A percentile compares a stretch with the other conserved stretches of the same genome.
These are phyloP conservation scores for Grosmannia clavigera DNA, from an alignment of 2,329 filamentous ascomycete species.

Conservation along the genomic window DNA sequence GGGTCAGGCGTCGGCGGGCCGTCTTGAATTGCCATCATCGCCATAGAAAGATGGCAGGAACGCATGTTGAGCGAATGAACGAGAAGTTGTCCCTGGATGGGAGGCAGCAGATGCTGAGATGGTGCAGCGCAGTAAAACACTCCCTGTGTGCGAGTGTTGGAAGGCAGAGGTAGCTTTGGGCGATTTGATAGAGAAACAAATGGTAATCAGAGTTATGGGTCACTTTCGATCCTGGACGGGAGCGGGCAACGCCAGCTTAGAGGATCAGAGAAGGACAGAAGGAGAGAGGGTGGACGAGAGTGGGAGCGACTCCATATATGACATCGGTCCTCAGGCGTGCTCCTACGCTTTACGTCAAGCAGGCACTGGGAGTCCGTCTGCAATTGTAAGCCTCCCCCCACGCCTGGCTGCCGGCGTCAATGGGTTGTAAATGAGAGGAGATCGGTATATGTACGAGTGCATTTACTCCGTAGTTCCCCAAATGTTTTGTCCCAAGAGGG, in stretches of 20 bases:
- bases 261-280: neutral
- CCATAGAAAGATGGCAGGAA: neutral
- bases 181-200: no score
- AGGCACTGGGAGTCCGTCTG: neutral
- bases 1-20: conserved; percentile 7
- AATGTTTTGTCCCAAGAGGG: neutral
- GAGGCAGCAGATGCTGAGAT: neutral
- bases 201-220: neutral
- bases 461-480: neutral
- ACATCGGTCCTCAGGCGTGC: neutral
- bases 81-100: neutral
- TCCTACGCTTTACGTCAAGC: neutral
- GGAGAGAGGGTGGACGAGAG: neutral
- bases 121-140: neutral
- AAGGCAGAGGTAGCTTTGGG: no score
- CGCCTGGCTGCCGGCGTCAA: neutral
- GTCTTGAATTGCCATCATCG: neutral
- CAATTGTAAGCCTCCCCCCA: neutral
- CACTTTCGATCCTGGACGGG: neutral
- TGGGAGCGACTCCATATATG: neutral
- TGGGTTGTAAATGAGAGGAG: neutral
- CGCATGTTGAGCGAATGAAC: neutral
- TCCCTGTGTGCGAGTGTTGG: no score
- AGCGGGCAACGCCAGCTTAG: neutral
- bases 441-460: neutral